Percentiles rank a stretch among this genome's conserved stretches.
These are phyloP conservation scores for Rhizophagus clarus DNA, from an alignment of 192 early-diverging fungal species.

Conservation along the genomic window DNA sequence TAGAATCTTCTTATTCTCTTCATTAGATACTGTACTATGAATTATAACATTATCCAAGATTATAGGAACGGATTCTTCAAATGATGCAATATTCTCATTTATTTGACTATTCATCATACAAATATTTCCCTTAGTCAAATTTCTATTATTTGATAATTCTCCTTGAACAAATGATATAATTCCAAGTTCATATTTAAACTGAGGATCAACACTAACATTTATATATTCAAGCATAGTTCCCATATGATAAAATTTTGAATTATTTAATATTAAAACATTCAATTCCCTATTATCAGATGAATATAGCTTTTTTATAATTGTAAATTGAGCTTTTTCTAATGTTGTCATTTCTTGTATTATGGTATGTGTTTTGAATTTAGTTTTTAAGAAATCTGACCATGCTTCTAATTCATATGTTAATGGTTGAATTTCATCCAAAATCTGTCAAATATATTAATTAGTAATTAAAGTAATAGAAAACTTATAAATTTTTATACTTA, in stretches of 20 bases:
- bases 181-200: constrained; percentile 37
- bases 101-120: background rate
- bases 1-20: background rate
- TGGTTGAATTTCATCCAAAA: constrained; percentile 7
- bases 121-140: background rate
- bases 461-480: background rate
- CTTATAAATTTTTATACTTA: constrained; percentile 18
- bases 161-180: constrained; percentile 16
- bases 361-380: background rate
- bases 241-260: constrained; percentile 46
- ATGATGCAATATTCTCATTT: background rate
- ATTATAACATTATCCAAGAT: constrained; percentile 15
- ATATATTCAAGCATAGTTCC: constrained; percentile 48
- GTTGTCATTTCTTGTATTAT: background rate
- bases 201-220: constrained; percentile 23
- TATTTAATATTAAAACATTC: constrained; percentile 43
- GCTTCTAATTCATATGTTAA: constrained; percentile 42
- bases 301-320: constrained; percentile 22
- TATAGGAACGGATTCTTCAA: background rate
- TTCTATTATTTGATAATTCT: background rate
- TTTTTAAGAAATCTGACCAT: constrained; percentile 45
- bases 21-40: background rate
- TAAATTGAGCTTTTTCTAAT: constrained; percentile 21
- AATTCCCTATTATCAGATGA: constrained; percentile 8
- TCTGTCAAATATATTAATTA: constrained; percentile 17